Evolutionary conservation across 106 monocot species (phyloP).

Genomic region (Iris macrosiphon): DNA sequence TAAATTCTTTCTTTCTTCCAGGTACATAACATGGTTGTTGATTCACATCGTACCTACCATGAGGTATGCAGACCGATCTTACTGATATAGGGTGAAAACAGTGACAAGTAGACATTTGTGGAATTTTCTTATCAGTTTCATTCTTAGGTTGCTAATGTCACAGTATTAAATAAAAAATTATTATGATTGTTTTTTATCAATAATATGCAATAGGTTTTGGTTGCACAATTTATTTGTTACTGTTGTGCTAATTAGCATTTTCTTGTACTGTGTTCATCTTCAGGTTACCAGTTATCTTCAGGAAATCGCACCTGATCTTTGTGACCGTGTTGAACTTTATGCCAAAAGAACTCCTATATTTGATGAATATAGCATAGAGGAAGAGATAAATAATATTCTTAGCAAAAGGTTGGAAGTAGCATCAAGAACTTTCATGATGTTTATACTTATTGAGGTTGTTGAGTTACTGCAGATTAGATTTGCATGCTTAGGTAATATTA

Average conservation of each 20-base stretch:
- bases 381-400: constrained; percentile 84
- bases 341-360: constrained; percentile 76
- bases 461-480: too few species aligned
- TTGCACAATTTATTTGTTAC: background rate
- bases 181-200: background rate
- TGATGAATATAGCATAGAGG: constrained; percentile 91
- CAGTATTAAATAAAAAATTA: background rate
- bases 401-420: constrained; percentile 62
- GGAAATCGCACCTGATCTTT: constrained; percentile 89
- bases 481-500: too few species aligned
- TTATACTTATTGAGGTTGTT: too few species aligned
- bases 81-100: background rate
- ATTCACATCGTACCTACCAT: constrained; percentile 90
- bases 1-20: constrained; percentile 24
- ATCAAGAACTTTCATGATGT: too few species aligned
- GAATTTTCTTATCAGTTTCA: too few species aligned
- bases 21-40: constrained; percentile 86
- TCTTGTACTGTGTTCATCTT: constrained; percentile 7
- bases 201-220: too few species aligned
- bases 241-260: background rate
- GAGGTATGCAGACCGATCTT: constrained; percentile 34
- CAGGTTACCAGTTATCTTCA: constrained; percentile 92
- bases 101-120: background rate
- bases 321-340: constrained; percentile 66
- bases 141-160: background rate